Base-by-base conservation (phyloP, 2,329 filamentous ascomycete species). In the Pleochaeta shiraiana region DNA sequence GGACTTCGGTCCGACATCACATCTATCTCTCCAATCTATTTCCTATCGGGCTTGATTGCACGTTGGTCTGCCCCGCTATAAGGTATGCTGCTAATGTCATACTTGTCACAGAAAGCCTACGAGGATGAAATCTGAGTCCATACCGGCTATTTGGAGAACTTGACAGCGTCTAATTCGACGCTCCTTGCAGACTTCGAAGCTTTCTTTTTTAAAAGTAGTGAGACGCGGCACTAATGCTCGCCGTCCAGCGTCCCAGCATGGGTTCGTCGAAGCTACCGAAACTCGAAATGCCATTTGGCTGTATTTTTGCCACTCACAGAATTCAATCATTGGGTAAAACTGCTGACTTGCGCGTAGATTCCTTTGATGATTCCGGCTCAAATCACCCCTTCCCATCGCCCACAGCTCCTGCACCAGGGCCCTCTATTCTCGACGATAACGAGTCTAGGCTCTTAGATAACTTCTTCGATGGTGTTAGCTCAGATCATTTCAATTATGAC, bases 401-500 rank as follows among this genome's bases (percentile, higher is more conserved):
- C 64, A 83, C 84, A 53, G 81, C 83, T 63, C 82, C 82, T 60
- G 81, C 84, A 11, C 80, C 80, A 2, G 85, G 84, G n/a, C 79
- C 79, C 43, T 81, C 84, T 21, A 77, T 88, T 47, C 78, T 88
- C 67, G 81, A 83, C 68, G 82, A 84, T 69, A 80, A 77, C 66
- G 83, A 85, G 70, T 80, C 76, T 63, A 82, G 79, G 68, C 75
- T 81, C 65, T 76, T 88, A 21, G 78, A 79, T 66, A 76, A 72
- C 67, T 84, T 84, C 70, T 82, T 85, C 71, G 77, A 80, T 64
- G 76, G 77, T 64, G 76, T 84, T 65, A 77, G 75, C 63, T 76
- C 79, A 5, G 76, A 81, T 66, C 75, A 79, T 37, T 80, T 78
- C 69, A 76, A 76, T 65, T 75, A 75, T 66, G 74, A 76, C 37